Conservation (phyloP, 2,329 filamentous ascomycete species). For the Ophiostoma sp. region DNA sequence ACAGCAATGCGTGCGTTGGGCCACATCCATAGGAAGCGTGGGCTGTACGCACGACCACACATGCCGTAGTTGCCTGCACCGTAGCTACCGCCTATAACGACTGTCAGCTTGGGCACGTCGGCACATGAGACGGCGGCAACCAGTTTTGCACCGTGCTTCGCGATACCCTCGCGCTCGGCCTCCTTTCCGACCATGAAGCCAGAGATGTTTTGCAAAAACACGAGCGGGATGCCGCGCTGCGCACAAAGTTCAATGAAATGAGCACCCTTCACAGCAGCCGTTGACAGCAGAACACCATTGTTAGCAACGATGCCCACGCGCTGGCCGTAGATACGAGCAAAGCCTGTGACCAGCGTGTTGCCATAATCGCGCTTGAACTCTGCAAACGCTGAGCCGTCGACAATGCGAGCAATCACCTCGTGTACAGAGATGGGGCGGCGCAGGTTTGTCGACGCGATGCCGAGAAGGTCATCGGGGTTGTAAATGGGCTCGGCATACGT, state of each 20-base stretch:
- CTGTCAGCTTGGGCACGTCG: conserved; percentile 92
- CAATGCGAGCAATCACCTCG: conserved; percentile 87
- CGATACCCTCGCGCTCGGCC: conserved; percentile 89
- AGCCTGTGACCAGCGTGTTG: conserved; percentile 82
- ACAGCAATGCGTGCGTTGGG: conserved; percentile 93
- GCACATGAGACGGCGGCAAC: conserved; percentile 93
- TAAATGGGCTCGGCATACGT: conserved; percentile 72
- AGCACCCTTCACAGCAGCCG: conserved; percentile 84
- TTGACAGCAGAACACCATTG: conserved; percentile 89
- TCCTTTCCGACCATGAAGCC: conserved; percentile 97
- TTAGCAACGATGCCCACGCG: conserved; percentile 91
- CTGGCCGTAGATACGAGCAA: conserved; percentile 83
- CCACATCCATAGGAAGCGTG: conserved; percentile 92
- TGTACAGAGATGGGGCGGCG: conserved; percentile 78
- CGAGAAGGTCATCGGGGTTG: conserved; percentile 70
- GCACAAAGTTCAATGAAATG: conserved; percentile 96
- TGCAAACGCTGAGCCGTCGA: conserved; percentile 82
- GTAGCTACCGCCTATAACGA: conserved; percentile 88
- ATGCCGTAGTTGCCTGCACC: conserved; percentile 98
- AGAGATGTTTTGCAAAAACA: conserved; percentile 94
- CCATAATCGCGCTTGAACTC: conserved; percentile 96
- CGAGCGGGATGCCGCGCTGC: conserved; percentile 79
- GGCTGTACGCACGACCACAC: conserved; percentile 92
- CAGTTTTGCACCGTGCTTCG: conserved; percentile 95
- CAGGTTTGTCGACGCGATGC: conserved; percentile 86